Base-by-base conservation (phyloP, 805 yeast species). In the Kuraishia floccosa region DNA sequence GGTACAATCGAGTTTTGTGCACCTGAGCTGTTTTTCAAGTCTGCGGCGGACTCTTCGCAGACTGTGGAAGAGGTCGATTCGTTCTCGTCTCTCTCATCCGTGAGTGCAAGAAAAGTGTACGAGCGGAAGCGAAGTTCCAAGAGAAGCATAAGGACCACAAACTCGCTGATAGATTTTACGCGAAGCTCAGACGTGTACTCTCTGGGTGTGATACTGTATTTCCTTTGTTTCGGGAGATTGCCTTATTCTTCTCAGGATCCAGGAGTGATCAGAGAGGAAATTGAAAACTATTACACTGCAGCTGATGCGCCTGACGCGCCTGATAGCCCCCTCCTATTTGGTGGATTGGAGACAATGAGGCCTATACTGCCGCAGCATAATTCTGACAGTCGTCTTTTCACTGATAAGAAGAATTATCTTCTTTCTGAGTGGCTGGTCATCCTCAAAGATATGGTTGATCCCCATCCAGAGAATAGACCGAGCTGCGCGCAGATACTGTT, bases 1-100 rank as follows among this genome's bases (percentile, higher is more conserved):
- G 96, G 96, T 0, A 86, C 96, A 0, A 45, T 85, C 6, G 96
- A 85, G 44, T 86, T 75, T 43, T 76, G 85, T 14, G 94, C 95
- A 1, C 96, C 96, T 0, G 94, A 85, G 42, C 60, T 82, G 8
- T 63, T 84, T 42, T 47, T 60, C 18, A 17, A 19, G 7, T n/a
- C n/a, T n/a, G n/a, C n/a, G n/a, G n/a, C n/a, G n/a, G n/a, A n/a
- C n/a, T n/a, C n/a, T n/a, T n/a, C n/a, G n/a, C n/a, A n/a, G n/a
- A n/a, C n/a, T n/a, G n/a, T n/a, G n/a, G 31, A 20, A 13, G 14
- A 8, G 12, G 12, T 12, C 18, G 25, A 21, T 7, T 17, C 17
- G 8, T 46, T 38, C 25, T 39, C 51, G 6, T 37, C 38, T 19
- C 34, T 33, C 24, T 46, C 43, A 21, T 47, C 49, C 25, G n/a